Evolutionary conservation across 441 rosid species (phyloP).

Genomic region (Adansonia madagascariensis): DNA sequence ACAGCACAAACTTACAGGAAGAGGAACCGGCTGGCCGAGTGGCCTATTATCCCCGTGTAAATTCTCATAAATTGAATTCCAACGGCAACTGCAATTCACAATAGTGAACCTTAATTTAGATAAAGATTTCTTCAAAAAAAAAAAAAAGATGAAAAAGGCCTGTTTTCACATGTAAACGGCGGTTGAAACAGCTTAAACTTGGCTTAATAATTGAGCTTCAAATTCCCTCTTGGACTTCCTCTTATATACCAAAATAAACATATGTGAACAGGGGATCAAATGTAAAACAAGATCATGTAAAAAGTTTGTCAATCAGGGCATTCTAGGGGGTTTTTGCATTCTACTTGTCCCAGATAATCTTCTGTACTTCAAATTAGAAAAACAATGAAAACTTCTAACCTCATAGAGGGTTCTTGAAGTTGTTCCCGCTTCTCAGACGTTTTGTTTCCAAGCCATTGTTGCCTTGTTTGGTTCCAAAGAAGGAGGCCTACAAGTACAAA

Average conservation of each 20-base stretch:
- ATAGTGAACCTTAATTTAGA: too few relatives aligned
- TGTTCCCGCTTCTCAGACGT: constrained; percentile 39
- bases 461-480: constrained; percentile 81
- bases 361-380: not conserved
- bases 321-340: not conserved
- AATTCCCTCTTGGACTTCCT: not conserved
- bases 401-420: constrained; percentile 64
- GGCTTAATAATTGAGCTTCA: not conserved
- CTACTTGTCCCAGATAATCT: not conserved
- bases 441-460: constrained; percentile 71
- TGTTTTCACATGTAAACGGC: not conserved
- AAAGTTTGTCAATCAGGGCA: not conserved
- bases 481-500: constrained; percentile 47
- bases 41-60: constrained; percentile 61
- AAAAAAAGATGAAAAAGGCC: not conserved
- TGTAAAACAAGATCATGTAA: not conserved
- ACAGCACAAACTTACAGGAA: constrained; percentile 55
- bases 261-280: constrained; percentile 20
- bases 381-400: constrained; percentile 41
- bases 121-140: too few relatives aligned
- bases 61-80: constrained; percentile 68
- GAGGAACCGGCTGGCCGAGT: constrained; percentile 59
- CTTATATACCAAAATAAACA: not conserved
- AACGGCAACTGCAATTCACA: constrained; percentile 42
- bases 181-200: constrained; percentile 1